These are phyloP conservation scores for Plectosphaerella cucumerina DNA, from an alignment of 2,329 filamentous ascomycete genomes.

Conservation along the genomic window DNA sequence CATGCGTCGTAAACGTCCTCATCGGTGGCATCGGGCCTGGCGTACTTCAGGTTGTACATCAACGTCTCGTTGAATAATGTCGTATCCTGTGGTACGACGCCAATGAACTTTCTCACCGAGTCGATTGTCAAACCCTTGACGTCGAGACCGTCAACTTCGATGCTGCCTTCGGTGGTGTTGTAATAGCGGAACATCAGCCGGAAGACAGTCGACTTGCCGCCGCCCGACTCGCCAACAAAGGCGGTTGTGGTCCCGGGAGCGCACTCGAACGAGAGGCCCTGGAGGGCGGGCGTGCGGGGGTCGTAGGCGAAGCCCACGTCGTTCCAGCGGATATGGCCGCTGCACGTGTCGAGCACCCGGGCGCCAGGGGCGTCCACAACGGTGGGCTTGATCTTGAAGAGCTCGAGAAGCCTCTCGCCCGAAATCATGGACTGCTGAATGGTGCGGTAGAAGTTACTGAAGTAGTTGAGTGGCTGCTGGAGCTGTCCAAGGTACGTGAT, in stretches of 20 bases:
- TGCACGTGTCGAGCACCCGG: constrained; percentile 59
- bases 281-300: constrained; percentile 75
- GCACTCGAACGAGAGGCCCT: constrained; percentile 81
- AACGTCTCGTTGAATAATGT: constrained; percentile 91
- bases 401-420: constrained; percentile 86
- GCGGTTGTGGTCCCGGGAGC: constrained; percentile 89
- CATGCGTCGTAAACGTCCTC: constrained; percentile 81
- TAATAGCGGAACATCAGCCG: constrained; percentile 96
- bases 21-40: constrained; percentile 74
- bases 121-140: constrained; percentile 87
- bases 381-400: constrained; percentile 94
- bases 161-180: constrained; percentile 74
- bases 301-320: constrained; percentile 92
- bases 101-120: constrained; percentile 85
- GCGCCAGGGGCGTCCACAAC: constrained; percentile 75
- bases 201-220: constrained; percentile 96
- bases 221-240: constrained; percentile 92
- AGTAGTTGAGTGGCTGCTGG: constrained; percentile 79
- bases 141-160: constrained; percentile 79
- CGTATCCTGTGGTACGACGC: constrained; percentile 95
- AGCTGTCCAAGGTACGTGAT: constrained; percentile 77
- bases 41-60: constrained; percentile 93
- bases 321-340: constrained; percentile 80
- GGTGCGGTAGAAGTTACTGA: constrained; percentile 91
- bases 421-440: constrained; percentile 98